Evolutionary conservation across 768 basidiomycete species (phyloP).

Genomic region (Hemileccinum impolitum): DNA sequence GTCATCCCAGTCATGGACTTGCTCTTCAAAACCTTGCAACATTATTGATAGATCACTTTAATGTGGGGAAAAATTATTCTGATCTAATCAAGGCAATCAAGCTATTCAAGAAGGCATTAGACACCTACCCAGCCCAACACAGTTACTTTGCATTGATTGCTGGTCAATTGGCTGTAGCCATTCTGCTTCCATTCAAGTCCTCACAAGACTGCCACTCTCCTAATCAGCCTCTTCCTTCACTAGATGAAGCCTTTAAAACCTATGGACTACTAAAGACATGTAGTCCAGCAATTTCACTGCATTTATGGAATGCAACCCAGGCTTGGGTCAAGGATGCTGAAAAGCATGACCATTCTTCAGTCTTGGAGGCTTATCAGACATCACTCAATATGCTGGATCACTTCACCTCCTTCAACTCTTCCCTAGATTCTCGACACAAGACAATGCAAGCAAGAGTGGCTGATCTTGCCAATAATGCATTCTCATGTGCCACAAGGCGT

Average conservation of each 20-base stretch:
- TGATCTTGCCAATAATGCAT: not conserved
- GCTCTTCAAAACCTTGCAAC: not conserved
- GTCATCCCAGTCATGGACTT: not conserved
- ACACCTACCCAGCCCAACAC: not conserved
- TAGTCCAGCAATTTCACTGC: not conserved
- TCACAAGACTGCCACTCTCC: not conserved
- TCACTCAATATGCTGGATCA: not conserved
- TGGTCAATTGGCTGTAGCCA: not conserved
- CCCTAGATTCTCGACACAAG: not conserved
- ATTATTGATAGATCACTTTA: not conserved
- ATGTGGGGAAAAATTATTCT: not conserved
- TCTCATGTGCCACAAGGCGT: no score
- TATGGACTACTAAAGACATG: not conserved
- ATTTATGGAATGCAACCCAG: not conserved
- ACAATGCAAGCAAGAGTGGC: not conserved
- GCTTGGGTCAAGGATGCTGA: not conserved
- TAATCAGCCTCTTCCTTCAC: not conserved
- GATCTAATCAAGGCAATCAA: not conserved
- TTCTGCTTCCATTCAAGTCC: not conserved
- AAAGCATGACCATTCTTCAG: not conserved
- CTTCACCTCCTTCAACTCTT: not conserved
- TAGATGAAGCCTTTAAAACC: not conserved
- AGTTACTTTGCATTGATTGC: not conserved
- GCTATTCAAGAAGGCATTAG: not conserved
- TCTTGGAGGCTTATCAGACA: not conserved